phyloP scores from a whole-genome alignment of 1,284 basidiomycete genomes.

The Neolentinus lepideus region DNA sequence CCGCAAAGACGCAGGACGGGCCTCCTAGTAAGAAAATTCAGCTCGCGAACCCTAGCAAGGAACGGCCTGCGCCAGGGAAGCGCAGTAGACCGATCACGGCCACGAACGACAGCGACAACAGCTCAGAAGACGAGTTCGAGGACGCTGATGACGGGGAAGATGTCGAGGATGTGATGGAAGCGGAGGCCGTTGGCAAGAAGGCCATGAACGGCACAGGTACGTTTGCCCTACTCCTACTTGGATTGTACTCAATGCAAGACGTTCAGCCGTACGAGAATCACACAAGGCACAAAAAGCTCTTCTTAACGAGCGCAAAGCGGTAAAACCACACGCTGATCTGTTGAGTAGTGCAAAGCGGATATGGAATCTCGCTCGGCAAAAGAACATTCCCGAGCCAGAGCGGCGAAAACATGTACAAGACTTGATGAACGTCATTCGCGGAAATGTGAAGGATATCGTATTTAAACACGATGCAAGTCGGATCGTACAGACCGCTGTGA shows the following conservation, averaged over 20 bases:
- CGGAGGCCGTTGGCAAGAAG: conserved; percentile 22
- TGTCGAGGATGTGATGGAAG: conserved; percentile 15
- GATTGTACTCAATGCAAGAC: not conserved
- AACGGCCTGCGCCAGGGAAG: not conserved
- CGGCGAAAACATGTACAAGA: conserved; percentile 65
- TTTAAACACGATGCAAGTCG: conserved; percentile 88
- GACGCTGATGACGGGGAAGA: conserved; percentile 17
- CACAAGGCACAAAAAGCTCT: conserved; percentile 62
- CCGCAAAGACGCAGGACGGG: not conserved
- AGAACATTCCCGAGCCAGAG: conserved; percentile 65
- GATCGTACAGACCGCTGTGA: conserved; percentile 82
- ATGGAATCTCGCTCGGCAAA: conserved; percentile 78
- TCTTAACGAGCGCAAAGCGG: conserved; percentile 58
- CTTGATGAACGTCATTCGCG: conserved; percentile 69
- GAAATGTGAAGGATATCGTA: conserved; percentile 76
- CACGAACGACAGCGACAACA: not conserved
- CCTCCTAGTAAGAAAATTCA: not conserved
- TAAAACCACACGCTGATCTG: conserved; percentile 73
- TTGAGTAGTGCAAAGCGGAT: conserved; percentile 69
- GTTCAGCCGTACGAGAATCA: conserved; percentile 49
- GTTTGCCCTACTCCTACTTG: conserved; percentile 9
- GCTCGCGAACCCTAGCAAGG: not conserved
- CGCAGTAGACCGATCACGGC: conserved; percentile 14
- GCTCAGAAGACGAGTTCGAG: conserved; percentile 10
- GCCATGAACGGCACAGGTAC: conserved; percentile 43